Percentiles rank a stretch among this genome's conserved stretches.
phyloP scores from a whole-genome alignment of 1,284 basidiomycete species.

The Ceratobasidium sp. region DNA sequence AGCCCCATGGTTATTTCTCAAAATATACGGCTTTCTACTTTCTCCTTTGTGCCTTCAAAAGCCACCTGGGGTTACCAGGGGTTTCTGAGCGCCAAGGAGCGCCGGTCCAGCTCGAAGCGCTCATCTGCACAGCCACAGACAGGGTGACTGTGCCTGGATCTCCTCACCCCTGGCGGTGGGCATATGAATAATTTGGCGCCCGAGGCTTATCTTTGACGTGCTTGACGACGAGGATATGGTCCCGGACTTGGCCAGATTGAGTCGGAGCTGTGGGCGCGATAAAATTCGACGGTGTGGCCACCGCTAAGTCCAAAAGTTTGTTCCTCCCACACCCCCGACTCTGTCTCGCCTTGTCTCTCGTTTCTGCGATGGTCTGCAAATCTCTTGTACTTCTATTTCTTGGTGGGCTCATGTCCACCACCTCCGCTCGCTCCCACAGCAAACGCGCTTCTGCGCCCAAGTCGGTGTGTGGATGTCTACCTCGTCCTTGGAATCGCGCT shows the following conservation, averaged over 20 bases:
- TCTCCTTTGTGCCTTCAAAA: no score
- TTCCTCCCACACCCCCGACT: background rate
- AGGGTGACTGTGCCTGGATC: background rate
- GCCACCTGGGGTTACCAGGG: no score
- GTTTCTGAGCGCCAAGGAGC: no score
- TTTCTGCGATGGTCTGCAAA: slow-evolving; percentile 11
- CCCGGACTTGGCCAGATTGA: background rate
- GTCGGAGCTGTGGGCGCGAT: background rate
- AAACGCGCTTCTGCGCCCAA: slow-evolving; percentile 22
- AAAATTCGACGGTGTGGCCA: background rate
- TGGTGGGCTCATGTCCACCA: background rate
- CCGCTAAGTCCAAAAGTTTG: background rate
- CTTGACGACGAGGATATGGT: background rate
- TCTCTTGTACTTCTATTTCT: background rate
- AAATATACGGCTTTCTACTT: no score
- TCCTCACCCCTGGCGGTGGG: background rate
- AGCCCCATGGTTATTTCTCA: no score
- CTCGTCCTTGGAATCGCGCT: background rate
- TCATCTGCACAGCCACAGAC: background rate
- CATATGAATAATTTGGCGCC: background rate
- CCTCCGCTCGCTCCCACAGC: background rate
- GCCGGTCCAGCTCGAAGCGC: no score
- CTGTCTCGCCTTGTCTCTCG: background rate
- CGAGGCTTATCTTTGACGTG: background rate
- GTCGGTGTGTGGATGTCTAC: background rate